Percentiles rank a stretch among this genome's conserved stretches.
Conservation (phyloP, 2,329 filamentous ascomycete genomes). For the Chaetomium sp. region DNA sequence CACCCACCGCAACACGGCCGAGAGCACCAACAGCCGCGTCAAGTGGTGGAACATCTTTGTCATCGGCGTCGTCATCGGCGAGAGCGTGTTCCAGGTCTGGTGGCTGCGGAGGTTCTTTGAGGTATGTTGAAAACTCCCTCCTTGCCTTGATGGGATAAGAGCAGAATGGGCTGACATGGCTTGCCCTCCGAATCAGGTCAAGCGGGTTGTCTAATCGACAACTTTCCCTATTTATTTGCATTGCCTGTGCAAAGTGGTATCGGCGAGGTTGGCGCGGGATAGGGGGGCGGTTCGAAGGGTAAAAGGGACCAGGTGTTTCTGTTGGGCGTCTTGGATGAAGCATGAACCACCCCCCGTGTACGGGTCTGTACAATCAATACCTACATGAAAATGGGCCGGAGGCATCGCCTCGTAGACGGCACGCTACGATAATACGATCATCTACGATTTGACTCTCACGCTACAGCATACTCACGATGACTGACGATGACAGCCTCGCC, state of each 20-base stretch:
- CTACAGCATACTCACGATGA: neutral
- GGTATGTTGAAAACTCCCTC: slow-evolving; percentile 55
- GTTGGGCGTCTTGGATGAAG: slow-evolving; percentile 30
- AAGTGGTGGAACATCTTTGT: slow-evolving; percentile 99
- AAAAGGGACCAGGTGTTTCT: slow-evolving; percentile 21
- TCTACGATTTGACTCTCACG: neutral
- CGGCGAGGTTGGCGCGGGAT: slow-evolving; percentile 24
- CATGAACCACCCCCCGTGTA: slow-evolving; percentile 23
- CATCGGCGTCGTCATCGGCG: slow-evolving; percentile 81
- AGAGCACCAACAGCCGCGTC: slow-evolving; percentile 95
- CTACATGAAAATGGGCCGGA: slow-evolving; percentile 9
- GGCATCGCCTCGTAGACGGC: neutral
- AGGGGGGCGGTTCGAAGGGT: slow-evolving; percentile 4
- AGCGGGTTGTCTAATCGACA: slow-evolving; percentile 35
- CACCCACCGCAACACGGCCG: slow-evolving; percentile 96
- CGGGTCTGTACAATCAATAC: slow-evolving; percentile 24
- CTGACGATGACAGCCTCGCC: neutral
- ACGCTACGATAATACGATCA: slow-evolving; percentile 19
- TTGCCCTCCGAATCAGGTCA: slow-evolving; percentile 29
- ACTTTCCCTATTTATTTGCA: slow-evolving; percentile 21
- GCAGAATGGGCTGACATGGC: neutral
- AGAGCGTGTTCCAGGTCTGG: slow-evolving; percentile 98
- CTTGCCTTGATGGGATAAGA: neutral
- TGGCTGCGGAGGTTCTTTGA: slow-evolving; percentile 99
- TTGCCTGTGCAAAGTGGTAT: slow-evolving; percentile 9